phyloP scores from a whole-genome alignment of 495 filamentous ascomycete species.

The Lindgomyces ingoldianus region DNA sequence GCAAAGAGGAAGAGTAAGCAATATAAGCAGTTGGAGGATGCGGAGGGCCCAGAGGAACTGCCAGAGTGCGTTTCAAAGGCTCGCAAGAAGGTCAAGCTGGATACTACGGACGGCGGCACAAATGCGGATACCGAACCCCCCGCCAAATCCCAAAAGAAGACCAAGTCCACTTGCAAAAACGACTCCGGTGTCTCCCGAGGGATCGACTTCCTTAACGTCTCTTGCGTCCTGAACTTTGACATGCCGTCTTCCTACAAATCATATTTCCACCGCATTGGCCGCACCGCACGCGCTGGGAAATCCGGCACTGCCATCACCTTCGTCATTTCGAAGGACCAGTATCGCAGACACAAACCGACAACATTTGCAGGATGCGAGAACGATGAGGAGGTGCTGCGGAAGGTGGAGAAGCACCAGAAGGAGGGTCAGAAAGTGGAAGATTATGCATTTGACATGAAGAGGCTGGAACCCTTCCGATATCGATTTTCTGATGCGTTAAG shows the following conservation, averaged over 20 bases:
- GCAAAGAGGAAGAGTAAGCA: conserved; percentile 43
- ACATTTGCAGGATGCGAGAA: conserved; percentile 67
- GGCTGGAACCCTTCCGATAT: conserved; percentile 90
- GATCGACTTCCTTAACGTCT: conserved; percentile 94
- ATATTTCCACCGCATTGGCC: conserved; percentile 92
- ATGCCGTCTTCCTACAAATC: conserved; percentile 84
- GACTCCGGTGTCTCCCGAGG: conserved; percentile 92
- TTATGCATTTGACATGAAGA: conserved; percentile 92
- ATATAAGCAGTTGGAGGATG: conserved; percentile 7
- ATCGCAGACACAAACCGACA: conserved; percentile 87
- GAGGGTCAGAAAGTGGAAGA: conserved; percentile 79
- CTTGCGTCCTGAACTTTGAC: conserved; percentile 92
- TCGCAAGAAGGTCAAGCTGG: neutral
- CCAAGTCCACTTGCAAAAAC: conserved; percentile 66
- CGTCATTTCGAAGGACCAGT: conserved; percentile 75
- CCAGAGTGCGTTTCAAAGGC: neutral
- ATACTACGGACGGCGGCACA: neutral
- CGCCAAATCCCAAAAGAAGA: conserved; percentile 56
- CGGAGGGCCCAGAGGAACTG: neutral
- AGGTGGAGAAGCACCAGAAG: conserved; percentile 56
- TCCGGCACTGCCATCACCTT: conserved; percentile 95
- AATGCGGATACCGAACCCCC: neutral
- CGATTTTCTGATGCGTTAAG: conserved; percentile 87
- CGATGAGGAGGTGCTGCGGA: conserved; percentile 70
- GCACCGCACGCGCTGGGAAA: conserved; percentile 86